These are phyloP conservation scores for Elymus sibiricus DNA, from an alignment of 176 grass and related monocot species.

Conservation along the genomic window DNA sequence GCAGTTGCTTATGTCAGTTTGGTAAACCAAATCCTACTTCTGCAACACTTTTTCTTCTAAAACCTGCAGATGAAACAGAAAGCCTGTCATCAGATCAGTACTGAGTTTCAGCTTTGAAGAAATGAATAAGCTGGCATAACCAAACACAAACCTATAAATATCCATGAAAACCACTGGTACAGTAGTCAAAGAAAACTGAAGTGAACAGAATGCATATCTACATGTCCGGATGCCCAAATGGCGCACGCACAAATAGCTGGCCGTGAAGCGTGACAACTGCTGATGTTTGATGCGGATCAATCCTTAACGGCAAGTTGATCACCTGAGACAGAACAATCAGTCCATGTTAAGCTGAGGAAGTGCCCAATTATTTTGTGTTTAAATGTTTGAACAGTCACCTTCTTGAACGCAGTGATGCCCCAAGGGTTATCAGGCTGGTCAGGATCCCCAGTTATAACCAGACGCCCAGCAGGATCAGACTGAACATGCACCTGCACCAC, in stretches of 20 bases:
- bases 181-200: slow-evolving; percentile 26
- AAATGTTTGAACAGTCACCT: slow-evolving; percentile 42
- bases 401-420: slow-evolving; percentile 96
- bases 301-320: slow-evolving; percentile 79
- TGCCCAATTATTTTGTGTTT: slow-evolving; percentile 2
- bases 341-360: slow-evolving; percentile 18
- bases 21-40: slow-evolving; percentile 40
- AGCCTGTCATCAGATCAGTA: slow-evolving; percentile 14
- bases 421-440: slow-evolving; percentile 96
- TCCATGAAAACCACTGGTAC: slow-evolving; percentile 21
- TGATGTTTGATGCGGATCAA: slow-evolving; percentile 98
- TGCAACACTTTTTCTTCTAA: slow-evolving; percentile 24
- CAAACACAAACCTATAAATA: slow-evolving; percentile 28
- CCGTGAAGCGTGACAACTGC: slow-evolving; percentile 95
- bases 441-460: slow-evolving; percentile 93
- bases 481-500: slow-evolving; percentile 92
- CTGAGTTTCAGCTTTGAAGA: background rate
- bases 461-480: slow-evolving; percentile 87
- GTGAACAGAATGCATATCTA: slow-evolving; percentile 35
- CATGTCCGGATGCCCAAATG: slow-evolving; percentile 74
- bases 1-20: slow-evolving; percentile 22
- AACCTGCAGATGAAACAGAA: slow-evolving; percentile 30
- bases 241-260: slow-evolving; percentile 92
- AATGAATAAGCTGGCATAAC: background rate
- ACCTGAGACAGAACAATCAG: slow-evolving; percentile 49